These are phyloP conservation scores for Porodaedalea pini DNA, from an alignment of 1,284 basidiomycete species.

Conservation along the genomic window DNA sequence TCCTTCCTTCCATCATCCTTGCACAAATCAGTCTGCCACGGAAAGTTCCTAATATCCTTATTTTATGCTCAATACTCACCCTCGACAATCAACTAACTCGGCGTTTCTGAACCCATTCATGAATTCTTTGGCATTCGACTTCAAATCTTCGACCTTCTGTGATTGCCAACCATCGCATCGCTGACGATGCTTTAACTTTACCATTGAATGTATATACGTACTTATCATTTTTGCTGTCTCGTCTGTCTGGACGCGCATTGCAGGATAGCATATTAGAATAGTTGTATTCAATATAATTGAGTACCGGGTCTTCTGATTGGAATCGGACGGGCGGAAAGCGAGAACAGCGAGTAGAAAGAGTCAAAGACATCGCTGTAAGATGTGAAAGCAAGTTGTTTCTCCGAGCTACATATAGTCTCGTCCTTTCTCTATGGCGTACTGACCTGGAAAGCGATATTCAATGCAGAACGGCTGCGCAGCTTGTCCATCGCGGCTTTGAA, in stretches of 20 bases:
- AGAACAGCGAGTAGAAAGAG: too few species aligned
- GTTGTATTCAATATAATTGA: background rate
- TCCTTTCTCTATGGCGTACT: too few species aligned
- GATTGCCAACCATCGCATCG: too few species aligned
- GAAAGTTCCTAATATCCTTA: background rate
- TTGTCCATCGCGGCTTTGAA: constrained; percentile 60
- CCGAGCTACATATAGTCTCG: too few species aligned
- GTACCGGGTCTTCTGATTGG: too few species aligned
- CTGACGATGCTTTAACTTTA: background rate
- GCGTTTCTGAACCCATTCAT: background rate
- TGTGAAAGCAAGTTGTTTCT: too few species aligned
- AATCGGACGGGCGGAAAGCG: too few species aligned
- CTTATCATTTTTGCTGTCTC: background rate
- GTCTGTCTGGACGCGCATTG: background rate
- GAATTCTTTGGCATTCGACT: too few species aligned
- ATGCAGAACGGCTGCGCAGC: constrained; percentile 45
- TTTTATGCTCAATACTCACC: background rate
- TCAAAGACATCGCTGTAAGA: too few species aligned
- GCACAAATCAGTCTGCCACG: too few species aligned
- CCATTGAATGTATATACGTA: background rate
- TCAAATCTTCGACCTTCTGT: background rate
- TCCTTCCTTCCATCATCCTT: background rate
- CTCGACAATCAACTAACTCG: background rate
- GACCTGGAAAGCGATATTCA: constrained; percentile 44
- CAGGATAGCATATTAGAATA: background rate